A percentile compares a stretch with the other conserved stretches of the same genome.
These are phyloP conservation scores for Xylariomycetidae sp. DNA, from an alignment of 2,329 filamentous ascomycete species.

Conservation along the genomic window DNA sequence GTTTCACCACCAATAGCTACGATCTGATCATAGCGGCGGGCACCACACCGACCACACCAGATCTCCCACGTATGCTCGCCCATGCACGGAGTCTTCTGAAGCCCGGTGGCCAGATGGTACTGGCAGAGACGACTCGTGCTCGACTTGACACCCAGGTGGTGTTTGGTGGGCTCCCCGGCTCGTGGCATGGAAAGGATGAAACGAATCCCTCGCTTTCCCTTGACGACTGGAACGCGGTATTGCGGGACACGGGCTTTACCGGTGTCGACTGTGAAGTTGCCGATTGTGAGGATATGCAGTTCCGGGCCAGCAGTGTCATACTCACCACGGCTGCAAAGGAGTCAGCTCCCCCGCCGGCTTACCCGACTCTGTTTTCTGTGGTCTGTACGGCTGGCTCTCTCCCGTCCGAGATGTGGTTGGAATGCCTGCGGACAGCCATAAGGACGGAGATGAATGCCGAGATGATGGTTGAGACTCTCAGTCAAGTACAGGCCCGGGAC, in stretches of 20 bases:
- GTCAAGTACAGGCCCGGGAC: slow-evolving; percentile 1
- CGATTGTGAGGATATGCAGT: slow-evolving; percentile 4
- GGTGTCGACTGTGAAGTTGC: slow-evolving; percentile 7
- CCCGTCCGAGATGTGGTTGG: slow-evolving; percentile 2
- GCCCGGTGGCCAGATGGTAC: slow-evolving; percentile 5
- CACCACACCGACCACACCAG: too few relatives aligned
- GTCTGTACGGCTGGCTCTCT: neutral
- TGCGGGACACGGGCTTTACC: slow-evolving; percentile 3
- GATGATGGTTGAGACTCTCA: neutral
- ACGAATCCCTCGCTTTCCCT: slow-evolving; percentile 1
- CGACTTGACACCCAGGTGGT: slow-evolving; percentile 2
- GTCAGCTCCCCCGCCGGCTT: neutral
- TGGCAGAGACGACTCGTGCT: slow-evolving; percentile 5
- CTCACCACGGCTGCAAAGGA: neutral
- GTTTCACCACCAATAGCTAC: slow-evolving; percentile 5
- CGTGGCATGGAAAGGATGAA: slow-evolving; percentile 9
- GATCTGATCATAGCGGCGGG: slow-evolving; percentile 8
- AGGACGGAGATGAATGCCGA: neutral
- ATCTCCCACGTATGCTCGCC: neutral
- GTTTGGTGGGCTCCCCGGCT: slow-evolving; percentile 7
- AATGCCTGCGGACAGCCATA: slow-evolving; percentile 1
- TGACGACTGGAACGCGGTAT: slow-evolving; percentile 5
- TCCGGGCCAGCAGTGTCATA: slow-evolving; percentile 2
- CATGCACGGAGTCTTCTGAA: slow-evolving; percentile 6
- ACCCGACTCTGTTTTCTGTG: neutral